Evolutionary conservation across 208 protist genomes (phyloP), one percentile per base, ranked within the genome.

Genomic region (Leishmania aethiopica): DNA sequence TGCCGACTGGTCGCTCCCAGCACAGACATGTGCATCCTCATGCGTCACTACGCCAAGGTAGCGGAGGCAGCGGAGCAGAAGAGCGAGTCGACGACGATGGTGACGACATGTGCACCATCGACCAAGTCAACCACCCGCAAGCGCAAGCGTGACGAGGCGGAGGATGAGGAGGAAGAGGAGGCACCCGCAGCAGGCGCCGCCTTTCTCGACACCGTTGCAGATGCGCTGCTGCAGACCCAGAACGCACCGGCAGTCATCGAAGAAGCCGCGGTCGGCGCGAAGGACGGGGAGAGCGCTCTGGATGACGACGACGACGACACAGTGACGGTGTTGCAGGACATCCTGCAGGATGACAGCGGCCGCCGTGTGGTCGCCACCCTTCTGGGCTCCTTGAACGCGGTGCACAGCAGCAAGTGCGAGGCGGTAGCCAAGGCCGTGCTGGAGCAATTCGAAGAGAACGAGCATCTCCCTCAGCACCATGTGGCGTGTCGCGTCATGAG

Each of bases 401-500:
- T 87, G 32, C 77, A 82, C 47, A 87, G 74, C 40, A 78, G 71
- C 71, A 87, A 87, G 76, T 89, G 87, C 73, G 81, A 73, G 10
- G 85, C 72, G 22, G 90, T 96, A n/a, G 84, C 90, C 22, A 86
- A 90, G 49, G 87, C 83, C 40, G 84, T 96, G 64, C 85, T 94
- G 45, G 91, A 90, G 79, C 81, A 92, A 66, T 97, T 95, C 78
- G 93, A 97, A 78, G 93, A 96, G 74, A 93, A 94, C 66, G 91
- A 94, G 77, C 83, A 89, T 53, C 91, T 97, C 22, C 82, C 90
- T 59, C 79, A 92, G 82, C 92, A 97, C 83, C 92, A 93, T 86
- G 86, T 96, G 22, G 94, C 94, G 25, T 97, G 94, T 77, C 91
- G 93, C 28, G 88, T 96, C 45, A 88, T 97, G 89, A 96, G 93